Conservation (phyloP, 768 basidiomycete species). For the Suillus clintonianus region DNA sequence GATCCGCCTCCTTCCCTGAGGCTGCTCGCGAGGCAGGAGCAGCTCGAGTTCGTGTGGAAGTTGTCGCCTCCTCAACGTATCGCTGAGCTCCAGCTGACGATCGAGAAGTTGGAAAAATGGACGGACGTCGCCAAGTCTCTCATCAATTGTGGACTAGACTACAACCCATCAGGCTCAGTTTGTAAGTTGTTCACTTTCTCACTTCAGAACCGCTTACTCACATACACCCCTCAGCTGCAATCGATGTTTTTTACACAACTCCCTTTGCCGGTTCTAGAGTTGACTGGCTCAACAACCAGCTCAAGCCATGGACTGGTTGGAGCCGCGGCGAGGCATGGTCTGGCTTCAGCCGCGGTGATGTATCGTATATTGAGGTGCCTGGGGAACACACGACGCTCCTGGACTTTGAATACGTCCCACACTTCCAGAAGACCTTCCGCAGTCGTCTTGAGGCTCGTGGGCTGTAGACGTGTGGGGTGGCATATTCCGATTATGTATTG, state of each 20-base stretch:
- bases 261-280: conserved; percentile 24
- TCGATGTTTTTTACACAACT: conserved; percentile 29
- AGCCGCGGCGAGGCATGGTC: conserved; percentile 18
- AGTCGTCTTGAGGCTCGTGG: conserved; percentile 23
- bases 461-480: conserved; percentile 17
- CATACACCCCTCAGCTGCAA: conserved; percentile 13
- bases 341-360: background rate
- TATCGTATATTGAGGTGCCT: conserved; percentile 23
- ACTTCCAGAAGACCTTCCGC: conserved; percentile 31
- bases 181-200: conserved; percentile 16
- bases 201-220: background rate
- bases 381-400: conserved; percentile 31
- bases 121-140: conserved; percentile 29
- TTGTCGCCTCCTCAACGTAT: conserved; percentile 28
- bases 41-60: conserved; percentile 27
- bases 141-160: conserved; percentile 30
- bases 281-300: conserved; percentile 28
- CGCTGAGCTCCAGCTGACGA: conserved; percentile 28
- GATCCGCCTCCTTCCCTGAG: conserved; percentile 19
- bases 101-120: conserved; percentile 26
- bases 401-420: conserved; percentile 30
- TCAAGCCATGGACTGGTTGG: conserved; percentile 25
- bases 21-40: conserved; percentile 20
- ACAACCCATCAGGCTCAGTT: conserved; percentile 27
- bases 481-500: background rate